Percentiles rank a stretch among this genome's conserved stretches.
Conservation (phyloP, 768 basidiomycete species). For the Suillus subluteus region DNA sequence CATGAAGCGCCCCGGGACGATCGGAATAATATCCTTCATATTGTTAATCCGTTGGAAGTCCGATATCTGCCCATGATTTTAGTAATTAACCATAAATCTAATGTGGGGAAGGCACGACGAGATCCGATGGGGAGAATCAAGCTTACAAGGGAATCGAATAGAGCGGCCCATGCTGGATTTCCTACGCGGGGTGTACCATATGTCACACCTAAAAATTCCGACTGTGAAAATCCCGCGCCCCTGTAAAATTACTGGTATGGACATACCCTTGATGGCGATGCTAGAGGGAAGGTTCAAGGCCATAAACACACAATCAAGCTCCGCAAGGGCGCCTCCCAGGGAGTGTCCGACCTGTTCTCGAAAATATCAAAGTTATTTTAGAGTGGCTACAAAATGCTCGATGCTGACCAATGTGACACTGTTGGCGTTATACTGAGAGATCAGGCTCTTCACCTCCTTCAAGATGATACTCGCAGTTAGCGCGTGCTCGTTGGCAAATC, state of each 20-base stretch:
- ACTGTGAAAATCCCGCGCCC: background rate
- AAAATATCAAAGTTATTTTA: background rate
- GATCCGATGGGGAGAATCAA: background rate
- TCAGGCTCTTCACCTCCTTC: constrained; percentile 43
- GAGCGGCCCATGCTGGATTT: constrained; percentile 30
- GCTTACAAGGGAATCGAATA: constrained; percentile 31
- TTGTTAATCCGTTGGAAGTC: constrained; percentile 35
- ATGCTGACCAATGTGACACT: constrained; percentile 45
- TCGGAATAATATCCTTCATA: constrained; percentile 53
- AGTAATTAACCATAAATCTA: background rate
- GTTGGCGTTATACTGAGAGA: constrained; percentile 40
- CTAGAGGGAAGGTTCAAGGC: constrained; percentile 48
- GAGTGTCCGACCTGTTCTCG: constrained; percentile 47
- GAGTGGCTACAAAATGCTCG: constrained; percentile 7
- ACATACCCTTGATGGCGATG: constrained; percentile 32
- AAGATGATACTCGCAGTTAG: constrained; percentile 49
- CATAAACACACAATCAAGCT: constrained; percentile 53
- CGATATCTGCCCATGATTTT: constrained; percentile 18
- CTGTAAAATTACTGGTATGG: background rate
- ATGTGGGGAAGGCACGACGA: background rate
- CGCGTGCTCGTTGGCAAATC: constrained; percentile 57
- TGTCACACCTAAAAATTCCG: constrained; percentile 21
- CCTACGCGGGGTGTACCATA: constrained; percentile 36
- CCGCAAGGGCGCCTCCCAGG: constrained; percentile 55
- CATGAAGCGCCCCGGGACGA: constrained; percentile 53